phyloP scores from a whole-genome alignment of 2,329 filamentous ascomycete species.

The Diaporthe amygdali region DNA sequence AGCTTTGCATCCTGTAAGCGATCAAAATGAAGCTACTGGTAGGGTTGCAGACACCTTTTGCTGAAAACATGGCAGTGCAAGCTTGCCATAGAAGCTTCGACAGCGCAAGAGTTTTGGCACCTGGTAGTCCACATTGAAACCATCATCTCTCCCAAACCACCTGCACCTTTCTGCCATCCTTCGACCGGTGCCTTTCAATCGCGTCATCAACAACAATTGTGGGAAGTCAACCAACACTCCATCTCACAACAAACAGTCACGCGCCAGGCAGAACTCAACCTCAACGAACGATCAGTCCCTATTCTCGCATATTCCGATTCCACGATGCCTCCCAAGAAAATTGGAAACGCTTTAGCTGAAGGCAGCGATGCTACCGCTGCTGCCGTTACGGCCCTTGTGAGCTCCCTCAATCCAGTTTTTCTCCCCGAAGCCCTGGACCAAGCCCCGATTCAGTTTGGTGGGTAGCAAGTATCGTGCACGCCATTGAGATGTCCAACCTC shows the following conservation, averaged over 20 bases:
- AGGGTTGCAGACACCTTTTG: background rate
- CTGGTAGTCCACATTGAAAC: background rate
- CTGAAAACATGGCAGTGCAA: background rate
- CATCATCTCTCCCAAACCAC: background rate
- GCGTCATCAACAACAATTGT: background rate
- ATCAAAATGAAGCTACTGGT: background rate
- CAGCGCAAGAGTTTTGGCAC: background rate
- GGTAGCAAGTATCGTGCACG: background rate
- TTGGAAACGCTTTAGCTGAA: background rate
- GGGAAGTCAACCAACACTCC: background rate
- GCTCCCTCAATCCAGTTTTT: background rate
- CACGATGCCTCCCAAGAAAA: conserved; percentile 6
- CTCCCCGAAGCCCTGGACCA: background rate
- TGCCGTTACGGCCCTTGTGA: background rate
- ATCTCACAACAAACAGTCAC: background rate
- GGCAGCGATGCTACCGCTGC: background rate
- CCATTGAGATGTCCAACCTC: too few relatives aligned
- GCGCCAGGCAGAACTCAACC: background rate
- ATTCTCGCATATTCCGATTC: background rate
- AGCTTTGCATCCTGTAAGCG: too few relatives aligned
- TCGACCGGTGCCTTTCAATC: background rate
- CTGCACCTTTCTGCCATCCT: background rate
- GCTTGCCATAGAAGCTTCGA: background rate
- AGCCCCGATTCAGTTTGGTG: background rate
- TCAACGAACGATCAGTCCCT: background rate